Evolutionary conservation across 768 basidiomycete species (phyloP), one percentile per base, ranked within the genome.

Genomic region (Harrya chromipes): DNA sequence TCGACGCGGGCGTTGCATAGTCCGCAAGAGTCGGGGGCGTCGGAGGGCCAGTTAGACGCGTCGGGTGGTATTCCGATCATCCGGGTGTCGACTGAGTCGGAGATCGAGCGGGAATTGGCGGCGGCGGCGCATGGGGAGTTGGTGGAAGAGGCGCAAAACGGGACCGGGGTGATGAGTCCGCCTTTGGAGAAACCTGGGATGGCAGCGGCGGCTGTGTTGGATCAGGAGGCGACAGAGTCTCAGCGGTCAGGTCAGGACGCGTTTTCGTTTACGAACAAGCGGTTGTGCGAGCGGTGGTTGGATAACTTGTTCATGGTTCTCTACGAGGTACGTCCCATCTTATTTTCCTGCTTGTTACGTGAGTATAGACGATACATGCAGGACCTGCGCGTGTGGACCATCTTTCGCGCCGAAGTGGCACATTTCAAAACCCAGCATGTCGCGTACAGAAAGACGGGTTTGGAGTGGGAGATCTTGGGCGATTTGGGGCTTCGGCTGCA

Each of bases 361-460:
- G 24, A 14, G 13, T 36, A 20, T n/a, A 17, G 10, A 34, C 26
- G 12, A 14, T 31, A 24, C 2, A 10, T 36, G 7, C 54, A 94
- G 91, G 97, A 99, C 66, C 75, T 99, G 34, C 84, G 97, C 14
- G 90, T 99, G 4, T 98, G 95, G 87, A 99, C 97, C 1, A 98
- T 99, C 61, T 99, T 95, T 82, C 82, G 97, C 20, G 95, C 97
- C 3, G 97, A 98, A 64, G 90, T 97, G 11, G 94, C 94, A 0
- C 97, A 99, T 65, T 99, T 97, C 81, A 98, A 97, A 66, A 94
- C 93, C 3, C 95, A 98, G 67, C 94, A 97, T 56, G 89, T 98
- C 49, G 94, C 94, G 0, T 99, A 99, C 66, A 84, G 93, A 52
- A 98, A 98, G 74, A 97, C 95, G 0, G 93, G 90, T 0, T 70